Evolutionary conservation across 805 yeast species (phyloP).

Genomic region (Ogataea philodendri): DNA sequence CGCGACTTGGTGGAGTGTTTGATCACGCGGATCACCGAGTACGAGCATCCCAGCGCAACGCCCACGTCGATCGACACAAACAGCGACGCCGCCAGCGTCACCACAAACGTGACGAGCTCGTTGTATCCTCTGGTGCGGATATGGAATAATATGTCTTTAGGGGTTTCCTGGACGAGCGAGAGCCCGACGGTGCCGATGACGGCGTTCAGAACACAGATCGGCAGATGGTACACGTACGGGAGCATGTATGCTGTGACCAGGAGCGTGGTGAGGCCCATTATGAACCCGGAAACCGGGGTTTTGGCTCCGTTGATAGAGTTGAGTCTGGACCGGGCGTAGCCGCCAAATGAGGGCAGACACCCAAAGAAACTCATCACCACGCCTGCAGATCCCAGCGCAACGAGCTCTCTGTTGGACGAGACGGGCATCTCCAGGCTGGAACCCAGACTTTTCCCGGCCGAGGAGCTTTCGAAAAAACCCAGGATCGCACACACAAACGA

Average conservation of each 20-base stretch:
- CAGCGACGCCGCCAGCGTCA: slow-evolving; percentile 64
- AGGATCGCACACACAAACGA: slow-evolving; percentile 77
- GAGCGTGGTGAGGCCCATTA: slow-evolving; percentile 76
- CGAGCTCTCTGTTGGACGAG: slow-evolving; percentile 85
- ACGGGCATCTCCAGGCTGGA: slow-evolving; percentile 67
- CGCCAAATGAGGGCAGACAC: slow-evolving; percentile 90
- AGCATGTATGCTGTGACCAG: slow-evolving; percentile 60
- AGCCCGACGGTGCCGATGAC: slow-evolving; percentile 78
- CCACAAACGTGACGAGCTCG: slow-evolving; percentile 65
- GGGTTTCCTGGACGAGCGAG: slow-evolving; percentile 78
- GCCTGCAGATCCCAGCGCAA: slow-evolving; percentile 82
- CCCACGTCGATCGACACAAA: slow-evolving; percentile 86
- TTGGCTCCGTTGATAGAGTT: slow-evolving; percentile 86
- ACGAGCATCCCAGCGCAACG: slow-evolving; percentile 79
- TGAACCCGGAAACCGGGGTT: slow-evolving; percentile 78
- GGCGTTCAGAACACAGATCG: slow-evolving; percentile 75
- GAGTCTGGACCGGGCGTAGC: slow-evolving; percentile 89
- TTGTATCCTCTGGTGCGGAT: slow-evolving; percentile 69
- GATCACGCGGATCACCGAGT: slow-evolving; percentile 75
- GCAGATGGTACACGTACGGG: slow-evolving; percentile 66
- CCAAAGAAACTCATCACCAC: slow-evolving; percentile 57
- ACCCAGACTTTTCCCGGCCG: slow-evolving; percentile 86
- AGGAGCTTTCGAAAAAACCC: slow-evolving; percentile 91
- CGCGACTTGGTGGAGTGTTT: slow-evolving; percentile 79
- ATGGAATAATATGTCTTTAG: slow-evolving; percentile 73